Evolutionary conservation across 306 rosid genomes (phyloP).

Genomic region (Rubus parviflorus): DNA sequence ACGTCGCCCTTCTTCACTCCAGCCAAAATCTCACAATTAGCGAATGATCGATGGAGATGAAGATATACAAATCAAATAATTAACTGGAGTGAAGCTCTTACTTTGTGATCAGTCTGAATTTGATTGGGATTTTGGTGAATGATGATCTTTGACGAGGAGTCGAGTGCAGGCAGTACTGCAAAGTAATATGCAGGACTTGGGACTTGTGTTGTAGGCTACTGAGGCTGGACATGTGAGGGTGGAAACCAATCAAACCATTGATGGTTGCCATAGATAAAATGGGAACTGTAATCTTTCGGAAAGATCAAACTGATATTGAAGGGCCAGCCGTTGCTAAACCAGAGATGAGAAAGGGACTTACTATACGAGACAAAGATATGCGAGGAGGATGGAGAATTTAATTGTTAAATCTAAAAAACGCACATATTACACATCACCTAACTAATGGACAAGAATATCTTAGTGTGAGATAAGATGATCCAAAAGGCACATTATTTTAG

Average conservation of each 20-base stretch:
- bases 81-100: not conserved
- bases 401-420: not conserved
- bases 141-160: not conserved
- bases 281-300: not conserved
- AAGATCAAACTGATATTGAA: not conserved
- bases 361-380: not conserved
- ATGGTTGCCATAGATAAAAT: conserved; percentile 5
- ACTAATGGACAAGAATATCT: not conserved
- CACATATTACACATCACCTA: not conserved
- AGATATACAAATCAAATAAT: not conserved
- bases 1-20: conserved; percentile 2
- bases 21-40: not conserved
- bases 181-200: not conserved
- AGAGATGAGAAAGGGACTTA: not conserved
- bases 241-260: conserved; percentile 5
- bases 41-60: not conserved
- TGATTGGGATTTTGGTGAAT: conserved; percentile 2
- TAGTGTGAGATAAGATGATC: not conserved
- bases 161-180: not conserved
- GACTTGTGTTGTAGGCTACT: not conserved
- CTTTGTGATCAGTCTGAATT: conserved; percentile 4
- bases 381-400: not conserved
- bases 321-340: not conserved
- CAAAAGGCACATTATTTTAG: not conserved
- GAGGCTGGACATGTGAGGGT: conserved; percentile 1